phyloP scores from a whole-genome alignment of 257 asterid genomes.

The Plantago ovata region DNA sequence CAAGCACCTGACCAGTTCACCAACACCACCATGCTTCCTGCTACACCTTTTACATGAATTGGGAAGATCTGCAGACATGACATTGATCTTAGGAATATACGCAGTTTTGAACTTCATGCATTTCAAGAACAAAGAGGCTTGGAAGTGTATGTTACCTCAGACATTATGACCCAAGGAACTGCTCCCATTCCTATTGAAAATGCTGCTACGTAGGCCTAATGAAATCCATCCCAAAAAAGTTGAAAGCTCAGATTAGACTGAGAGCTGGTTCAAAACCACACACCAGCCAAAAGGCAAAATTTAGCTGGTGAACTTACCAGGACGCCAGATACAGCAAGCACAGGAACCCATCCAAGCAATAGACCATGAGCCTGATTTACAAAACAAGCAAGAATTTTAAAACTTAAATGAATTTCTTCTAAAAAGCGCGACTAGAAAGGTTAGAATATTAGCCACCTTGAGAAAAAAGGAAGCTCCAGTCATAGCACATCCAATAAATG shows the following conservation, averaged over 20 bases:
- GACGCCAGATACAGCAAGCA: conserved; percentile 69
- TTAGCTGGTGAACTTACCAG: not conserved
- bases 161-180: conserved; percentile 93
- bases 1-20: conserved; percentile 91
- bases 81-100: too few relatives aligned
- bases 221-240: conserved; percentile 13
- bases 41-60: conserved; percentile 65
- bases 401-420: not conserved
- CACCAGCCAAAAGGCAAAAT: not conserved
- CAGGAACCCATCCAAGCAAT: conserved; percentile 42
- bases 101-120: too few relatives aligned
- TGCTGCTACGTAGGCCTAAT: conserved; percentile 63
- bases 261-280: not conserved
- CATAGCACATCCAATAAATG: conserved; percentile 60
- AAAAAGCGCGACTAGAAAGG: not conserved
- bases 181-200: conserved; percentile 73
- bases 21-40: conserved; percentile 75
- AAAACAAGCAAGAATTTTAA: conserved; percentile 1
- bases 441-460: conserved; percentile 35
- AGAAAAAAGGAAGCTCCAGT: conserved; percentile 68
- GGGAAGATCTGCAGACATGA: conserved; percentile 60
- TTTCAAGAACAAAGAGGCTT: too few relatives aligned
- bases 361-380: conserved; percentile 47
- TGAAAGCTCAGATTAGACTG: too few relatives aligned
- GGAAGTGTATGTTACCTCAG: conserved; percentile 72